A percentile compares a stretch with the other conserved stretches of the same genome.
These are phyloP conservation scores for Fragaria iinumae DNA, from an alignment of 306 rosid genomes.

Conservation along the genomic window DNA sequence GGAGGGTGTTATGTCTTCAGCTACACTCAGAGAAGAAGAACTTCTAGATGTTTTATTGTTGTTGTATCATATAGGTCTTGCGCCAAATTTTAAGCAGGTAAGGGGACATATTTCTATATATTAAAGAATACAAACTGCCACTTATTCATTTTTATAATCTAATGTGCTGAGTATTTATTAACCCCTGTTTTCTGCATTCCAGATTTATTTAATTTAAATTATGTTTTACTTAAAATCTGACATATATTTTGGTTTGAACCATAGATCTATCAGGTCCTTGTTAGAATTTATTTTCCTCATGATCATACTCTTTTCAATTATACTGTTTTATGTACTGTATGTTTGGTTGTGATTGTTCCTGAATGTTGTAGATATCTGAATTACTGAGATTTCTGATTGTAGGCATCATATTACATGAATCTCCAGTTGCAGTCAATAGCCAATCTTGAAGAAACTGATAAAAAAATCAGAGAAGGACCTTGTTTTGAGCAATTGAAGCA, in stretches of 20 bases:
- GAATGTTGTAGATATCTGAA: slow-evolving; percentile 20
- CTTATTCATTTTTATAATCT: background rate
- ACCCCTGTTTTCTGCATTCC: background rate
- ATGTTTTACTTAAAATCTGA: background rate
- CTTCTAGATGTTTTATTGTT: slow-evolving; percentile 78
- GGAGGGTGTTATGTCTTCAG: slow-evolving; percentile 67
- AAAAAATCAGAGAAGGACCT: slow-evolving; percentile 70
- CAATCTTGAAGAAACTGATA: slow-evolving; percentile 81
- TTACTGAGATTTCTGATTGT: slow-evolving; percentile 29
- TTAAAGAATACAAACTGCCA: background rate
- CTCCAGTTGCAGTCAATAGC: slow-evolving; percentile 70
- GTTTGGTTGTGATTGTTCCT: background rate
- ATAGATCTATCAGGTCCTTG: background rate
- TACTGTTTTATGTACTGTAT: background rate
- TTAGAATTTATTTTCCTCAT: background rate
- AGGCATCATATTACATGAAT: slow-evolving; percentile 85
- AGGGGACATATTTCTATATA: background rate
- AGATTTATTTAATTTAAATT: background rate
- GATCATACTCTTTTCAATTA: background rate
- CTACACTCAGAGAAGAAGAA: slow-evolving; percentile 74
- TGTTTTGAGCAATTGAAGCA: slow-evolving; percentile 60
- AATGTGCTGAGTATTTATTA: background rate
- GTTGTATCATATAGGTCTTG: slow-evolving; percentile 87
- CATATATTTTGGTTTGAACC: background rate
- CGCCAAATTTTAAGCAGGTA: slow-evolving; percentile 94